These are phyloP conservation scores for Dispira simplex DNA, from an alignment of 192 early-diverging fungal species.

Conservation along the genomic window DNA sequence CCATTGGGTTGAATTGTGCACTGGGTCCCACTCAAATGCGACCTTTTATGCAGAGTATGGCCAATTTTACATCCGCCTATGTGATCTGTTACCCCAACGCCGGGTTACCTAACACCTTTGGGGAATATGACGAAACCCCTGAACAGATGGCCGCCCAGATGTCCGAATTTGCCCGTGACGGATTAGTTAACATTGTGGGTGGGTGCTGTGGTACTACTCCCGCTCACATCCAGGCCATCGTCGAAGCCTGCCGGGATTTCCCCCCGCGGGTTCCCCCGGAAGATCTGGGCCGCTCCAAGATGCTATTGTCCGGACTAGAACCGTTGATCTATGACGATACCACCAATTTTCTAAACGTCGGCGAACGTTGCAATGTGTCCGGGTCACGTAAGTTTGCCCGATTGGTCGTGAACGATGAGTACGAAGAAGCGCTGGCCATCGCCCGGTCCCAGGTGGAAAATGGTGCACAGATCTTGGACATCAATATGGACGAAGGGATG, in stretches of 20 bases:
- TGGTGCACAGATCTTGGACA: slow-evolving; percentile 89
- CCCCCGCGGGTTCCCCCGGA: slow-evolving; percentile 63
- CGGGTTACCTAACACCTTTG: slow-evolving; percentile 93
- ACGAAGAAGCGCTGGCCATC: slow-evolving; percentile 88
- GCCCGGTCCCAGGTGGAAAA: slow-evolving; percentile 87
- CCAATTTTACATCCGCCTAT: slow-evolving; percentile 61
- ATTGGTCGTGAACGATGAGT: slow-evolving; percentile 83
- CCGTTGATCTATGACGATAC: slow-evolving; percentile 61
- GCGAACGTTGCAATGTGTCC: slow-evolving; percentile 94
- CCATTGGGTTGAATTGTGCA: slow-evolving; percentile 85
- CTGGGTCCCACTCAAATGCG: slow-evolving; percentile 88
- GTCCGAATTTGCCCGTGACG: slow-evolving; percentile 74
- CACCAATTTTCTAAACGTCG: slow-evolving; percentile 87
- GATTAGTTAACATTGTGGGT: slow-evolving; percentile 89
- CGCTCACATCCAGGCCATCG: slow-evolving; percentile 74
- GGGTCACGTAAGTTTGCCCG: slow-evolving; percentile 89
- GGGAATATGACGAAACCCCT: slow-evolving; percentile 88
- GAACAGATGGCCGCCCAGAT: slow-evolving; percentile 75
- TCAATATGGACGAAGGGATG: slow-evolving; percentile 95
- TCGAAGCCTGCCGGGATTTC: slow-evolving; percentile 56
- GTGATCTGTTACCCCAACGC: slow-evolving; percentile 95
- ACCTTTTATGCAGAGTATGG: slow-evolving; percentile 85
- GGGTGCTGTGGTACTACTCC: slow-evolving; percentile 98
- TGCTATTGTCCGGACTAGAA: slow-evolving; percentile 80
- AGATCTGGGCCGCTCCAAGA: slow-evolving; percentile 44